Evolutionary conservation across 805 yeast species (phyloP).

Genomic region (Teunomyces pallodes): DNA sequence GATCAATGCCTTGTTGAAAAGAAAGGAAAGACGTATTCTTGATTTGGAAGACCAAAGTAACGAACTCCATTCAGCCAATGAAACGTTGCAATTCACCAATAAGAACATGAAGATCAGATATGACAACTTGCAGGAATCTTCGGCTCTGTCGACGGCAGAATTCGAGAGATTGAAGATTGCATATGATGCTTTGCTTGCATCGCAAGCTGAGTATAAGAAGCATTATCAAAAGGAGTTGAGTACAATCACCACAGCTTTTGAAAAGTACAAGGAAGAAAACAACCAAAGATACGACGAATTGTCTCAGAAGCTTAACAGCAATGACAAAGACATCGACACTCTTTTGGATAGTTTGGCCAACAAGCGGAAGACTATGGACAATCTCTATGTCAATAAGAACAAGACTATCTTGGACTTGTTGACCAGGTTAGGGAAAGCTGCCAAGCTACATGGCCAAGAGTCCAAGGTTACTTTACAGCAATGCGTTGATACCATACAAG

Average conservation of each 20-base stretch:
- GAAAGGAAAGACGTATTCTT: constrained; percentile 66
- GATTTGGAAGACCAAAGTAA: constrained; percentile 63
- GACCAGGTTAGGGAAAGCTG: constrained; percentile 40
- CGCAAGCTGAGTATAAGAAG: constrained; percentile 51
- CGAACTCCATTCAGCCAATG: constrained; percentile 46
- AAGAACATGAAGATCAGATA: constrained; percentile 51
- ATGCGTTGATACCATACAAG: constrained; percentile 44
- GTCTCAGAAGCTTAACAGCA: constrained; percentile 34
- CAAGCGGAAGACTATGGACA: constrained; percentile 49
- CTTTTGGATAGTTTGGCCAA: constrained; percentile 47
- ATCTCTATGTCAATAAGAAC: constrained; percentile 47
- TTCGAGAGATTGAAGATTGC: constrained; percentile 54
- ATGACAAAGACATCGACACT: constrained; percentile 50
- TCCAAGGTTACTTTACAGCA: constrained; percentile 44
- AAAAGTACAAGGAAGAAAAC: constrained; percentile 34
- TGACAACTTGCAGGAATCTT: constrained; percentile 46
- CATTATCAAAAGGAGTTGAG: constrained; percentile 46
- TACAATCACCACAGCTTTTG: constrained; percentile 35
- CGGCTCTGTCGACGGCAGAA: constrained; percentile 47
- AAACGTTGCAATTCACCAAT: constrained; percentile 47
- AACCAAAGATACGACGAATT: constrained; percentile 35
- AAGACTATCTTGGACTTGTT: constrained; percentile 42
- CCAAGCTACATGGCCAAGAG: constrained; percentile 50
- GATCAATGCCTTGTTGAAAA: constrained; percentile 60
- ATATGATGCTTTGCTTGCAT: constrained; percentile 53